Percentiles rank a stretch among this genome's conserved stretches.
phyloP scores from a whole-genome alignment of 2,329 filamentous ascomycete genomes.

The Meredithiella fracta region DNA sequence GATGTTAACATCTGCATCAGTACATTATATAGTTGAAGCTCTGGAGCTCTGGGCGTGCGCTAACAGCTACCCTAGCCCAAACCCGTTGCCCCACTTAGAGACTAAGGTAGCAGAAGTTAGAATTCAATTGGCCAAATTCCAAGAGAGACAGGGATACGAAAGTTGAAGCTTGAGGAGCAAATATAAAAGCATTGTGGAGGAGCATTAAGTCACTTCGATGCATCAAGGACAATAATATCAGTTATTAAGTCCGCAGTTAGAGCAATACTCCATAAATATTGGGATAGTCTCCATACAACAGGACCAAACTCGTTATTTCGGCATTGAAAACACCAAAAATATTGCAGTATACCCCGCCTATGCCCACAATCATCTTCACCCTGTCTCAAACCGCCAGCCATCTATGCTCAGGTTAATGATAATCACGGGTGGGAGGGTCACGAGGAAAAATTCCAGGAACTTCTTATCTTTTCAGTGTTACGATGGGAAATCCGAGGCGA shows the following conservation, averaged over 20 bases:
- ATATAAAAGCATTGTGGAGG: no score
- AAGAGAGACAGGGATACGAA: not conserved
- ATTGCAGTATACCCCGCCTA: no score
- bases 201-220: no score
- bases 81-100: not conserved
- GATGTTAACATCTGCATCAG: no score
- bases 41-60: not conserved
- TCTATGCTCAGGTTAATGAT: not conserved
- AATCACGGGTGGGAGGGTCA: constrained; percentile 2
- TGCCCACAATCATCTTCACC: not conserved
- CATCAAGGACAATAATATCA: no score
- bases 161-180: not conserved
- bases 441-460: constrained; percentile 5
- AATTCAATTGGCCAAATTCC: not conserved
- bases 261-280: no score
- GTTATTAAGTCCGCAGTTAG: no score
- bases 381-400: not conserved
- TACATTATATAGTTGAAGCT: not conserved
- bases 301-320: not conserved
- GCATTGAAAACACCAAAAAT: no score
- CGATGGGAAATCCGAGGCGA: not conserved
- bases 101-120: not conserved
- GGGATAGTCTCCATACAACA: no score
- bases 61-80: not conserved
- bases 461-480: not conserved